Base-by-base conservation (phyloP, 2,329 filamentous ascomycete species). In the Pezicula rhizophila region DNA sequence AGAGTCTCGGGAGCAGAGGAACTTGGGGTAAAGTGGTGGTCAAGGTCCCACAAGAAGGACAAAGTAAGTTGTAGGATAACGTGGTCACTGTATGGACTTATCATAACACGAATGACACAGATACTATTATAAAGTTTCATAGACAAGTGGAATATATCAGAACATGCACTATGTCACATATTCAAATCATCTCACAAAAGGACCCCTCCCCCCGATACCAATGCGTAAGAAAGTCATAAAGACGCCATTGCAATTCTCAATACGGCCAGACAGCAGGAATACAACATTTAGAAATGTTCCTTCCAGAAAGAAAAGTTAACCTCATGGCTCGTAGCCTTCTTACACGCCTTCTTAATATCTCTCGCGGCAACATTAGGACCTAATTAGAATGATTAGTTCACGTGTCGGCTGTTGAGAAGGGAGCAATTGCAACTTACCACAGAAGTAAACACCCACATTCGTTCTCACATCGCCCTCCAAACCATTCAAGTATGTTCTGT, bases 301-400 rank as follows among this genome's bases (percentile, higher is more conserved):
- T 99, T 99, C 93, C 93, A 99, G 76, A 99, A 99, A 61, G 89
- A 87, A 74, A 97, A 99, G 62, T 84, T 81, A 49, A 99, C 89
- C 58, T 95, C 87, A 54, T 80, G 80, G 34, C 79, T 82, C 11
- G 82, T 87, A 14, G 85, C 85, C 46, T 74, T 68, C 63, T 85
- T 87, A 57, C 88, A 87, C 14, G 92, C 91, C 64, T 82, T 80
- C 68, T 87, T 85, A 66, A 99, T 96, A 61, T 89, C 82, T 57
- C 90, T 80, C 6, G 92, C 92, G 70, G 79, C 74, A 35, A 57
- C 55, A 44, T 64, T 66, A 39, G 62, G 61, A 48, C 63, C 62
- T 63, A 28, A 28, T 18, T 33, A 41, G 40, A 11, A 42, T 31
- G 17, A 18, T 10, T n/a, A 35, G 43, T 35, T 23, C 39, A 20